These are phyloP conservation scores for Mycena polygramma DNA, from an alignment of 768 basidiomycete genomes.

Conservation along the genomic window DNA sequence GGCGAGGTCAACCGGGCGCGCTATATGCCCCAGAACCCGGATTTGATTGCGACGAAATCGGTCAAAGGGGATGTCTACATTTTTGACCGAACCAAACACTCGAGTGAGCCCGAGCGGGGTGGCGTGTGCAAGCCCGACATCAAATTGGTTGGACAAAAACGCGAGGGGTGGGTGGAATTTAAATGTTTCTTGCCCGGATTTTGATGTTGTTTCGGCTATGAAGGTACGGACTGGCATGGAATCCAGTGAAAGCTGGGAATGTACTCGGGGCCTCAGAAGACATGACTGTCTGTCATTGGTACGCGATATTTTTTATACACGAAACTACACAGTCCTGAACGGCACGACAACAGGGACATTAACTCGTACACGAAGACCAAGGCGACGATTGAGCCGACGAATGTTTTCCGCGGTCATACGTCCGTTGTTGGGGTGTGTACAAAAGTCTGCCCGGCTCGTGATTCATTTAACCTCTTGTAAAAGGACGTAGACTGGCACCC, in stretches of 20 bases:
- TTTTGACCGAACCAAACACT: conserved; percentile 98
- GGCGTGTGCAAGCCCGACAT: conserved; percentile 93
- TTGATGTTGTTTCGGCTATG: conserved; percentile 22
- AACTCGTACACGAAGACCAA: conserved; percentile 88
- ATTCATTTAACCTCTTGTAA: conserved; percentile 18
- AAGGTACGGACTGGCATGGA: conserved; percentile 97
- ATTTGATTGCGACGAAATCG: conserved; percentile 96
- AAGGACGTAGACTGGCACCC: conserved; percentile 98
- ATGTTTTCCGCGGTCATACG: conserved; percentile 88
- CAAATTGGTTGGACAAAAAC: conserved; percentile 87
- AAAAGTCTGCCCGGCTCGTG: neutral
- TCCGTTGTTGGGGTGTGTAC: conserved; percentile 89
- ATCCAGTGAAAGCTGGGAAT: conserved; percentile 83
- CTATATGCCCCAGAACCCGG: conserved; percentile 99
- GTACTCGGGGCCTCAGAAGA: conserved; percentile 95
- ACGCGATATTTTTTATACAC: conserved; percentile 39
- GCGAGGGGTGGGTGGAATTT: conserved; percentile 82
- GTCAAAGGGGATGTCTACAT: conserved; percentile 91
- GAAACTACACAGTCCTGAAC: conserved; percentile 17
- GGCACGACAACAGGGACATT: conserved; percentile 81
- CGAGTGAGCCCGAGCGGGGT: conserved; percentile 89
- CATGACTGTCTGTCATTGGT: conserved; percentile 96
- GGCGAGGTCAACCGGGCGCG: conserved; percentile 98
- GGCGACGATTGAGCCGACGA: conserved; percentile 85
- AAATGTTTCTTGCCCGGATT: neutral